Evolutionary conservation across 192 early-diverging fungal genomes (phyloP), one percentile per base, ranked within the genome.

Genomic region (Rhizophagus prolifer): DNA sequence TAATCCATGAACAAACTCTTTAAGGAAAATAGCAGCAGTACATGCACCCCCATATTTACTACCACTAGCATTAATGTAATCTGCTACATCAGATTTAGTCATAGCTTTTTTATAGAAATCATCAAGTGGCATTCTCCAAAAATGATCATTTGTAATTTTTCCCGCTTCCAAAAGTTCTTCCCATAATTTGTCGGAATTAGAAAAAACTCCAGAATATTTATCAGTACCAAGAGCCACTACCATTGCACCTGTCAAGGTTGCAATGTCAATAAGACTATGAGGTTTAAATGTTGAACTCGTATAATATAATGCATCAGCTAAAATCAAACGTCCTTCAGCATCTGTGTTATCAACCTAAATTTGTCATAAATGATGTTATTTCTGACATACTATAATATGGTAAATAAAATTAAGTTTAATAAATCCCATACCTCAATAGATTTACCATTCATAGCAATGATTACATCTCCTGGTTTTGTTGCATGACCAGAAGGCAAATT

Each of bases 81-180:
- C 96, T 30, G 97, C 95, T 4, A 96, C 89, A 2, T 82, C 83
- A 76, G 94, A 94, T 71, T 87, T 86, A 50, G 91, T 86, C 88
- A 94, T 93, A 67, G 88, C 84, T 67, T 91, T 85, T 72, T 87
- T 82, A 81, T 94, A 95, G 10, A 78, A 85, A 63, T 88, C 88
- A 78, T 94, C 87, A 63, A 98, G 81, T 25, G 96, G 96, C 96
- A 97, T 97, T 44, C 95, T 88, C 96, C 96, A 98, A 74, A 96
- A 92, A 9, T 87, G 89, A 82, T 98, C 96, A 54, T 92, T 88
- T 0, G 90, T 81, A 7, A 80, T 68, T 14, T 87, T 79, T 1
- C 90, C 88, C 30, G 96, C 95, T 19, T 26, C 47, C 21, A 88
- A 80, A n/a, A 98, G 82, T 25, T 82, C 75, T 36, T 84, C 74